These are phyloP conservation scores for Brassica cretica DNA, from an alignment of 345 rosid species.

Conservation along the genomic window DNA sequence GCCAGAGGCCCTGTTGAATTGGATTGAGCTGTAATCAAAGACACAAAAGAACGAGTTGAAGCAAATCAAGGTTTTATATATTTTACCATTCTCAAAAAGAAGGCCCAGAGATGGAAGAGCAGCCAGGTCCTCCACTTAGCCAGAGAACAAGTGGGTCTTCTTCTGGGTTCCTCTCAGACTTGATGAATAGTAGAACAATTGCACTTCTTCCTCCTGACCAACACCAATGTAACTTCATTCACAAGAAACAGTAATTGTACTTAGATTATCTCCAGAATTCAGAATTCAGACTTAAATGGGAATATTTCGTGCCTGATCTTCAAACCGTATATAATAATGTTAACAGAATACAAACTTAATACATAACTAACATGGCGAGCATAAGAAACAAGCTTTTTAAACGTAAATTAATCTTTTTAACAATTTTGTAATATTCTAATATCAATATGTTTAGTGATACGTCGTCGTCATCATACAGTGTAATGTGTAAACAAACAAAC, in stretches of 20 bases:
- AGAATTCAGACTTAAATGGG: background rate
- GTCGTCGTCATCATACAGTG: background rate
- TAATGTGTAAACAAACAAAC: background rate
- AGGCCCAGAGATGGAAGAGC: slow-evolving; percentile 47
- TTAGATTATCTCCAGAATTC: background rate
- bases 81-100: slow-evolving; percentile 2
- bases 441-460: background rate
- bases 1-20: slow-evolving; percentile 40
- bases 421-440: no score
- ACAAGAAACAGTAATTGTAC: background rate
- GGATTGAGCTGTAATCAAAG: background rate
- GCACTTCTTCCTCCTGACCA: background rate
- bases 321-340: background rate
- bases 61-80: background rate
- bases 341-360: background rate
- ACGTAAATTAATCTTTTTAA: no score
- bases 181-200: slow-evolving; percentile 1
- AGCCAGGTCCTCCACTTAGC: slow-evolving; percentile 72
- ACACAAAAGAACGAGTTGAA: background rate
- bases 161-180: slow-evolving; percentile 1
- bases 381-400: no score
- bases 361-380: no score
- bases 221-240: background rate
- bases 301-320: background rate
- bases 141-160: slow-evolving; percentile 59